Base-by-base conservation (phyloP, 768 basidiomycete species). In the Hygrocybe punicea region DNA sequence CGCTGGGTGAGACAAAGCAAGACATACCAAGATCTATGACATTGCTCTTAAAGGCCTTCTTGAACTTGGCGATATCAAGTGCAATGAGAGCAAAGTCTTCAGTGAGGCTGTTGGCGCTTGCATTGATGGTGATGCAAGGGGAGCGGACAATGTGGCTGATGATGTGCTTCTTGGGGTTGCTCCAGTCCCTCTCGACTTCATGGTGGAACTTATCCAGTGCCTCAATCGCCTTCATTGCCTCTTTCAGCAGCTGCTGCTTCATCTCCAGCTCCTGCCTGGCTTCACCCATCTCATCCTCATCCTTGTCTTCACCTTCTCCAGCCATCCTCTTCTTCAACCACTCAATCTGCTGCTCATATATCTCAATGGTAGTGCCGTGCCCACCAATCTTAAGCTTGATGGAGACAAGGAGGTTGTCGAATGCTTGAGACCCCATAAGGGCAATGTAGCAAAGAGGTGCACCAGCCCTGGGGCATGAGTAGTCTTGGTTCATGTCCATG, bases 1-100 rank as follows among this genome's bases (percentile, higher is more conserved):
- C 29, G 29, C 29, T 29, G 54, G 19, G 24, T 50, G 4, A 34
- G 44, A 52, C 58, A 62, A 46, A 42, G 53, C 57, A 37, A 64
- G 64, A 61, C 56, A 51, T 62, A 71, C 71, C 72, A 1, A 73
- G 62, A 58, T 73, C 69, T 21, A 73, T 59, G 3, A 68, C 62
- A 33, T 70, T 73, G 29, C 72, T 69, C 45, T 65, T 55, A 46
- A 74, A 72, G 11, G 34, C 24, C 29, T 21, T 55, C 63, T 53
- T 65, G 62, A 73, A 33, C 63, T 65, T 73, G 5, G 57, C 53
- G 58, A 60, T 52, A 10, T 39, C 58, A 42, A 52, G 55, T 53
- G 55, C 34, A 58, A 71, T 65, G 17, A 58, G 57, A 50, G 13
- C 66, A 58, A 64, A 68, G 58, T 71, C 69, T 29, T 33, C 16